These are phyloP conservation scores for Fusarium sp. DNA, from an alignment of 2,329 filamentous ascomycete species.

Conservation along the genomic window DNA sequence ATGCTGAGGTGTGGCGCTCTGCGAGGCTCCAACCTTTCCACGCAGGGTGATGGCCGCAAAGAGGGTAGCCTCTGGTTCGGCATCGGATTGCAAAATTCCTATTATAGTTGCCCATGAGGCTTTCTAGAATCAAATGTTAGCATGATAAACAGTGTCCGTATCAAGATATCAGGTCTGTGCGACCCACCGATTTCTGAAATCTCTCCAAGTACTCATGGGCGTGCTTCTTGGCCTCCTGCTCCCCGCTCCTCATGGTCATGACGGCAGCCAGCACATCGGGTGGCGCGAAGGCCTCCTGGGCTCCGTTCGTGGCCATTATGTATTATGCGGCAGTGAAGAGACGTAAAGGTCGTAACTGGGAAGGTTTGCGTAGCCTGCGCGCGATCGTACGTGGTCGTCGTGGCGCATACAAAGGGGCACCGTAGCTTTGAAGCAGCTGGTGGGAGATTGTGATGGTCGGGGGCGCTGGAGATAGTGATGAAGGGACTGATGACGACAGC, in stretches of 20 bases:
- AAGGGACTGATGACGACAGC: constrained; percentile 17
- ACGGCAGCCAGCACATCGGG: constrained; percentile 84
- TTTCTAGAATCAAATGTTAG: constrained; percentile 66
- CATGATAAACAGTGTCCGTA: background rate
- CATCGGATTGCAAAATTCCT: constrained; percentile 84
- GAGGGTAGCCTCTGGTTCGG: constrained; percentile 86
- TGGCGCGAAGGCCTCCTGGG: constrained; percentile 80
- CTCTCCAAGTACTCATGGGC: constrained; percentile 91
- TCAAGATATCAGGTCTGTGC: background rate
- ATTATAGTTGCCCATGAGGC: constrained; percentile 93
- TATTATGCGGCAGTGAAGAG: constrained; percentile 21
- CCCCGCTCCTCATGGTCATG: constrained; percentile 89
- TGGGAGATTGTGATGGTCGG: constrained; percentile 18
- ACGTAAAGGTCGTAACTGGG: constrained; percentile 1
- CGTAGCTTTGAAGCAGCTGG: constrained; percentile 20
- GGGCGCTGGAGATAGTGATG: background rate
- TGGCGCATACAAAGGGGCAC: constrained; percentile 43
- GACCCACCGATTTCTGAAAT: constrained; percentile 94
- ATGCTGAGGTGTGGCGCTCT: background rate
- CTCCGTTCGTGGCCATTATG: constrained; percentile 74
- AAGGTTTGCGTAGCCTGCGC: constrained; percentile 32
- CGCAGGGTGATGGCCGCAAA: constrained; percentile 98
- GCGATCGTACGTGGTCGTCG: constrained; percentile 33
- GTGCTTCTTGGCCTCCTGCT: constrained; percentile 86
- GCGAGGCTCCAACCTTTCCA: constrained; percentile 79